Base-by-base conservation (phyloP, 2,329 filamentous ascomycete genomes). In the Simplicillium aogashimaense region DNA sequence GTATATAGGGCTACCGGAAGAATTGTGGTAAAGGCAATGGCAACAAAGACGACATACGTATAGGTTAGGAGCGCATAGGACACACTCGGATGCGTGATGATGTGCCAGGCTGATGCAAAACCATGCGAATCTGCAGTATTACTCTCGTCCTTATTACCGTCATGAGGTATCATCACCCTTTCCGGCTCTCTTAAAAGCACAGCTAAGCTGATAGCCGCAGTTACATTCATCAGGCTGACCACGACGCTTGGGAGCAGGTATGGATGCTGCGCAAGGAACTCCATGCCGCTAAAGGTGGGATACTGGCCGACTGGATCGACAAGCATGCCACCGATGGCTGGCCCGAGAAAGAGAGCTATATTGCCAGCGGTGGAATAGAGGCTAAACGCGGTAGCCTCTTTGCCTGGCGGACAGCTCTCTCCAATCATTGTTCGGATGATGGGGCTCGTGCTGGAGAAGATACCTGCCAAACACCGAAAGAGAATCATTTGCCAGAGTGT, bases 331-430 rank as follows among this genome's bases (percentile, higher is more conserved):
- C 84, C 83, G 15, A 87, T 53, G 8, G 86, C 51, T 3, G 84
- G 83, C 0, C 85, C 86, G 2, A 86, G 25, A 43, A 86, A 78
- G 35, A 90, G 78, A 4, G 86, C 86, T 8, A 89, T 16, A 47
- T 90, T 90, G 4, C 78, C 77, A 0, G 74, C 67, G 53, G 90
- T 86, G 9, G 83, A 82, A 53, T 89, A 89, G 66, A 78, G 83
- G 52, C 80, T 80, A 53, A 89, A 92, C 0, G 81, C 78, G 20
- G 70, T 64, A 0, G 85, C 84, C 58, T 89, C 84, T 0, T 80
- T 88, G 45, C 74, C 70, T 5, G 72, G 62, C 0, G 80, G 84
- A 56, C 77, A 82, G 48, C 80, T 76, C 59, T 92, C 86, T 14
- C 75, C 74, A 25, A 90, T 69, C 81, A 90, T 88, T 7, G 84